A percentile compares a stretch with the other conserved stretches of the same genome.
phyloP scores from a whole-genome alignment of 2,329 filamentous ascomycete genomes.

The Fusarium sp. region DNA sequence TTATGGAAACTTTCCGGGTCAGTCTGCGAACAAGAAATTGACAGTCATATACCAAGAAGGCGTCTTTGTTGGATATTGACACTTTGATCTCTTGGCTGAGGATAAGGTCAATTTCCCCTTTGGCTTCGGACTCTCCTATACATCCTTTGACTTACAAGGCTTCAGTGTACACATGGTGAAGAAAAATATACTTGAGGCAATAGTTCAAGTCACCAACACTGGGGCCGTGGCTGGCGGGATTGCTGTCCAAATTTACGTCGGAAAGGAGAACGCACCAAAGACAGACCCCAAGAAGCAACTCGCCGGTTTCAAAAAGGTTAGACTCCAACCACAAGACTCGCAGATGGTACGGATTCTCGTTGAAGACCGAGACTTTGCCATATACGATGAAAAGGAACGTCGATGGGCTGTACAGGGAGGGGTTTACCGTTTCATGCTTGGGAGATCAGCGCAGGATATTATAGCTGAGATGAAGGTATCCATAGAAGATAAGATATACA shows the following conservation, averaged over 20 bases:
- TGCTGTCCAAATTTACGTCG: slow-evolving; percentile 68
- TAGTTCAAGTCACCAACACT: slow-evolving; percentile 68
- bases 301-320: slow-evolving; percentile 74
- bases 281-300: slow-evolving; percentile 68
- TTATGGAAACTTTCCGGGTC: slow-evolving; percentile 35
- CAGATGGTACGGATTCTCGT: slow-evolving; percentile 36
- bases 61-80: slow-evolving; percentile 76
- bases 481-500: slow-evolving; percentile 13
- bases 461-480: slow-evolving; percentile 35
- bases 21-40: slow-evolving; percentile 59
- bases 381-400: slow-evolving; percentile 39
- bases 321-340: slow-evolving; percentile 42
- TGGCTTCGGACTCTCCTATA: slow-evolving; percentile 62
- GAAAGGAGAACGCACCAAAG: slow-evolving; percentile 28
- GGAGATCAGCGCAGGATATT: slow-evolving; percentile 42
- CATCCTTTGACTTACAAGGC: slow-evolving; percentile 69
- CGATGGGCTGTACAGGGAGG: slow-evolving; percentile 46
- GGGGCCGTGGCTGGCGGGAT: slow-evolving; percentile 62
- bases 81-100: slow-evolving; percentile 69
- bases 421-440: slow-evolving; percentile 45
- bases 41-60: slow-evolving; percentile 76
- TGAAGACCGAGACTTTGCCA: slow-evolving; percentile 42
- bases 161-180: slow-evolving; percentile 55
- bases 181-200: slow-evolving; percentile 54
- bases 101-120: slow-evolving; percentile 73